Evolutionary conservation across 805 yeast genomes (phyloP).

Genomic region (Sungouiozyma intestinalis): DNA sequence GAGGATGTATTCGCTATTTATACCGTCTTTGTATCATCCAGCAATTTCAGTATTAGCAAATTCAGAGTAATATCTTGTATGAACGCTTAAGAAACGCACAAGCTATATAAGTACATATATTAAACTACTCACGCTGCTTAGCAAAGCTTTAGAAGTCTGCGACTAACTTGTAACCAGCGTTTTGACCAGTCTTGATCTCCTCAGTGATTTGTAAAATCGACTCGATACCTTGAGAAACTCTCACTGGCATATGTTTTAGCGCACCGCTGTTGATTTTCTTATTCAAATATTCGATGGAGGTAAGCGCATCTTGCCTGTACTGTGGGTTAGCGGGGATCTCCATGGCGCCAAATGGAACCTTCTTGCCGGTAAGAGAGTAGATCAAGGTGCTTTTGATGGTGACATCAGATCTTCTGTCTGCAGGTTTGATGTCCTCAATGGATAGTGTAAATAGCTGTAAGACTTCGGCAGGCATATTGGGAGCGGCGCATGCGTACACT

Average conservation of each 20-base stretch:
- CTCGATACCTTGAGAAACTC: constrained; percentile 20
- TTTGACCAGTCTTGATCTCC: constrained; percentile 17
- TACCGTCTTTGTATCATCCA: too few relatives aligned
- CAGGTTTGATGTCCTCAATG: constrained; percentile 7
- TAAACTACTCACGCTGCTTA: too few relatives aligned
- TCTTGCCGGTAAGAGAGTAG: constrained; percentile 29
- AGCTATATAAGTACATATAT: too few relatives aligned
- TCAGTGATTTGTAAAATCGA: constrained; percentile 16
- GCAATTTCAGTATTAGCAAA: too few relatives aligned
- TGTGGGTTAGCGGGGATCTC: constrained; percentile 13
- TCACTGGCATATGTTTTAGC: constrained; percentile 25
- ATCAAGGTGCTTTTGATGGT: constrained; percentile 26
- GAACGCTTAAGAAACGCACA: too few relatives aligned
- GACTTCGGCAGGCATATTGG: constrained; percentile 23
- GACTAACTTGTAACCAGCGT: constrained; percentile 25
- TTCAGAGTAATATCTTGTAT: too few relatives aligned
- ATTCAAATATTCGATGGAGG: constrained; percentile 15
- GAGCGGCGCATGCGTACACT: constrained; percentile 26
- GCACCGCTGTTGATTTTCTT: constrained; percentile 13
- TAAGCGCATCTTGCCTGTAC: constrained; percentile 14
- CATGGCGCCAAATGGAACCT: constrained; percentile 18
- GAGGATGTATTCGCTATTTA: too few relatives aligned
- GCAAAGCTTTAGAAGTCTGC: constrained; percentile 10
- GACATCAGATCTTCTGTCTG: constrained; percentile 24
- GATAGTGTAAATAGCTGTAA: constrained; percentile 21